Evolutionary conservation across 2,329 filamentous ascomycete genomes (phyloP).

Genomic region (Ophiostoma pallidulum): DNA sequence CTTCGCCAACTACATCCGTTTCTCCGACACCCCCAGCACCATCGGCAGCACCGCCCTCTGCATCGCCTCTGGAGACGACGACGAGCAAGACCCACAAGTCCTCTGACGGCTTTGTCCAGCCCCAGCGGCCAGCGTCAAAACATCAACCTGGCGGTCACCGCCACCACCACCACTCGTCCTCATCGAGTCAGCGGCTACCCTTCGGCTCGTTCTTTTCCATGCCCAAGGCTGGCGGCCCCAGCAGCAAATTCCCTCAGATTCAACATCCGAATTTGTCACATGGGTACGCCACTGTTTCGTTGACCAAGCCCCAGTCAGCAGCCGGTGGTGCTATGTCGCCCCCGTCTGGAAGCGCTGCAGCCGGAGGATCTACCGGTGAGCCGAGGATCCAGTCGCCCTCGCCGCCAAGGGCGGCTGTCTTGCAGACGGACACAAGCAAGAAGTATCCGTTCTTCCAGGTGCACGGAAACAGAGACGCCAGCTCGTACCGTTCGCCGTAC

Average conservation of each 20-base stretch:
- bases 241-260: slow-evolving; percentile 18
- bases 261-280: slow-evolving; percentile 18
- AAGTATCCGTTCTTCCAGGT: slow-evolving; percentile 52
- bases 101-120: slow-evolving; percentile 18
- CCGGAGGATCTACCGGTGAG: neutral
- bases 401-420: neutral
- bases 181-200: slow-evolving; percentile 21
- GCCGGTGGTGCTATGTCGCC: slow-evolving; percentile 5
- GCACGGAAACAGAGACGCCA: slow-evolving; percentile 40
- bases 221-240: slow-evolving; percentile 6
- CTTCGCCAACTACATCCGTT: slow-evolving; percentile 10
- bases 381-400: slow-evolving; percentile 1
- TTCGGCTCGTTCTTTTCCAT: slow-evolving; percentile 19
- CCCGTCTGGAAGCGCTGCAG: neutral
- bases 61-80: slow-evolving; percentile 17
- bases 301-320: slow-evolving; percentile 5
- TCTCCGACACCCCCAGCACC: neutral
- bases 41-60: slow-evolving; percentile 10
- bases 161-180: slow-evolving; percentile 13
- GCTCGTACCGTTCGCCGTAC: slow-evolving; percentile 52
- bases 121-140: slow-evolving; percentile 10
- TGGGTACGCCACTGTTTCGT: slow-evolving; percentile 13
- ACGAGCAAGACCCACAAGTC: slow-evolving; percentile 40
- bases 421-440: slow-evolving; percentile 24
- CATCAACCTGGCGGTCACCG: slow-evolving; percentile 7